These are phyloP conservation scores for Leccinellum luteum DNA, from an alignment of 768 basidiomycete species.

Conservation along the genomic window DNA sequence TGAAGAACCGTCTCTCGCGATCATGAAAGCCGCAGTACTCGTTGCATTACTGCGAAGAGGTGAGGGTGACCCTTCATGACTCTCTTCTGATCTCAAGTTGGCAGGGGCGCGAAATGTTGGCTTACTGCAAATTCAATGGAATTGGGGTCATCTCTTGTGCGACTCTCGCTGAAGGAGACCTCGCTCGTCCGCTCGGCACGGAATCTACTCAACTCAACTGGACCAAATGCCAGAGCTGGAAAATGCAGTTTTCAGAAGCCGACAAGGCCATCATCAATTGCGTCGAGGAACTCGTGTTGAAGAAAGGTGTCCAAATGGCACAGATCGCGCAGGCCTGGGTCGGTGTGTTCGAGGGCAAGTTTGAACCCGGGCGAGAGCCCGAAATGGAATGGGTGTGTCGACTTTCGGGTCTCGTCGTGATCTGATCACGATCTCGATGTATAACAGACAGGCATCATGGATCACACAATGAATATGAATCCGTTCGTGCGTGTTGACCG, in stretches of 20 bases:
- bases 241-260: not conserved
- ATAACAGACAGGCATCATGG: too few species aligned
- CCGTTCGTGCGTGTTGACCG: too few species aligned
- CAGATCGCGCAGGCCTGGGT: not conserved
- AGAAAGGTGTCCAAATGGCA: not conserved
- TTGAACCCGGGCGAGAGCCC: too few species aligned
- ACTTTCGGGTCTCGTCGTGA: too few species aligned
- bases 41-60: not conserved
- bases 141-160: not conserved
- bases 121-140: not conserved
- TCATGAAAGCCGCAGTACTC: slow-evolving; percentile 33
- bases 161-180: not conserved
- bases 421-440: too few species aligned
- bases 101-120: not conserved
- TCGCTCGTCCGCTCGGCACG: not conserved
- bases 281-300: not conserved
- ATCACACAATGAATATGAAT: too few species aligned
- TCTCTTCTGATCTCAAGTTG: not conserved
- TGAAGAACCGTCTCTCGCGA: slow-evolving; percentile 26
- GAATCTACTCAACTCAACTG: not conserved
- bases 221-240: not conserved
- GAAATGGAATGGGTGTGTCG: too few species aligned
- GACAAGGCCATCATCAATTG: not conserved
- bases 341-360: too few species aligned
- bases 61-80: not conserved